phyloP scores from a whole-genome alignment of 1,284 basidiomycete species.

The Papiliotrema flavescens region DNA sequence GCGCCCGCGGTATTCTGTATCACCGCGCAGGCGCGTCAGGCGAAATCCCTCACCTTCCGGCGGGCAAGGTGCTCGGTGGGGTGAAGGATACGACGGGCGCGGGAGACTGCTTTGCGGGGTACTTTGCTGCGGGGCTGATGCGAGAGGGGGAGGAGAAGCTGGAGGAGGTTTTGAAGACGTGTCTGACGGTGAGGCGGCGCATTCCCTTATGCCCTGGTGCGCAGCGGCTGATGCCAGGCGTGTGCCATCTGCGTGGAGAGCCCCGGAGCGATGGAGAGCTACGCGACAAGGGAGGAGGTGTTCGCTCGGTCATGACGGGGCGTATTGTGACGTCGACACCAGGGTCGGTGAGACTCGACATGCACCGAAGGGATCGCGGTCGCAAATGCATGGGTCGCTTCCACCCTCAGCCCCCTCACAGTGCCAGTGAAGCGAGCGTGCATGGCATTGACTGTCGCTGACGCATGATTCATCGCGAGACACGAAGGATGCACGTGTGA shows the following conservation, averaged over 20 bases:
- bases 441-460: no score
- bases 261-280: conserved; percentile 41
- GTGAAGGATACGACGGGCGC: conserved; percentile 49
- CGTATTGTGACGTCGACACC: no score
- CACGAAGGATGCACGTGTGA: no score
- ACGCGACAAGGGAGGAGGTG: conserved; percentile 4
- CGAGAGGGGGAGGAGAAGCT: conserved; percentile 14
- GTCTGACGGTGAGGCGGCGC: conserved; percentile 31
- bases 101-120: conserved; percentile 50
- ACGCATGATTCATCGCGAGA: no score
- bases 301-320: not conserved
- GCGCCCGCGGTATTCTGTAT: conserved; percentile 39
- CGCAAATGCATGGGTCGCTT: no score
- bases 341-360: no score
- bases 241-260: conserved; percentile 45
- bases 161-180: conserved; percentile 29
- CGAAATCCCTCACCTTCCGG: conserved; percentile 26
- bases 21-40: conserved; percentile 10
- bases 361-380: no score
- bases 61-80: conserved; percentile 26
- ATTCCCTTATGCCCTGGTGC: not conserved
- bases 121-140: conserved; percentile 47
- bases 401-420: no score
- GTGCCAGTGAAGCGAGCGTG: no score
- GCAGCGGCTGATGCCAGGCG: conserved; percentile 19